Conservation (phyloP, 805 yeast genomes). For the Saturnispora besseyi region DNA sequence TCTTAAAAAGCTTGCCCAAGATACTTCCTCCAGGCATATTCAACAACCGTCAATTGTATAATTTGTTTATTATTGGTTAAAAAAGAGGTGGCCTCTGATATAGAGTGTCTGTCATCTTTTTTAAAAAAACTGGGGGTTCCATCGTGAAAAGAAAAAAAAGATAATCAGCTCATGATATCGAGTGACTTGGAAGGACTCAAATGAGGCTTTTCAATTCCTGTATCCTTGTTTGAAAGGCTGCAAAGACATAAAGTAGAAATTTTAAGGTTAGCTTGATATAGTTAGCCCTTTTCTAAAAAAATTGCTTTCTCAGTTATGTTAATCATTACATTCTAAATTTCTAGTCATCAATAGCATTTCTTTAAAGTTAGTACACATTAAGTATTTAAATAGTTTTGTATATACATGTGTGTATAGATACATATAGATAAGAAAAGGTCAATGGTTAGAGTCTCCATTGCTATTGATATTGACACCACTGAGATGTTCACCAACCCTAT, state of each 20-base stretch:
- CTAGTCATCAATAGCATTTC: not conserved
- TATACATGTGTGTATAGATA: not conserved
- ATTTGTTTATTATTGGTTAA: not conserved
- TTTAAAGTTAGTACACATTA: not conserved
- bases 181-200: not conserved
- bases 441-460: not conserved
- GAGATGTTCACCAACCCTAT: conserved; percentile 1
- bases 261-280: no score
- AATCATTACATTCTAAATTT: not conserved
- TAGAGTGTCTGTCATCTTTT: no score
- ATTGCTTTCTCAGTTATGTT: no score
- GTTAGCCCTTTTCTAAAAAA: no score
- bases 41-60: not conserved
- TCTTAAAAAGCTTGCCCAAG: not conserved
- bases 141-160: not conserved
- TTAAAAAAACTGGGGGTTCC: not conserved
- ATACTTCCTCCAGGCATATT: not conserved
- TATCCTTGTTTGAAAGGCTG: not conserved
- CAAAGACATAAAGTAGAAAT: not conserved
- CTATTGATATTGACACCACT: conserved; percentile 1
- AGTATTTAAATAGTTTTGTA: not conserved
- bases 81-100: not conserved
- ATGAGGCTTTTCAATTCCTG: no score
- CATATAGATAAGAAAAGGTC: not conserved
- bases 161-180: not conserved